Evolutionary conservation across 208 protist genomes (phyloP).

Genomic region (Trichomonas tenax): DNA sequence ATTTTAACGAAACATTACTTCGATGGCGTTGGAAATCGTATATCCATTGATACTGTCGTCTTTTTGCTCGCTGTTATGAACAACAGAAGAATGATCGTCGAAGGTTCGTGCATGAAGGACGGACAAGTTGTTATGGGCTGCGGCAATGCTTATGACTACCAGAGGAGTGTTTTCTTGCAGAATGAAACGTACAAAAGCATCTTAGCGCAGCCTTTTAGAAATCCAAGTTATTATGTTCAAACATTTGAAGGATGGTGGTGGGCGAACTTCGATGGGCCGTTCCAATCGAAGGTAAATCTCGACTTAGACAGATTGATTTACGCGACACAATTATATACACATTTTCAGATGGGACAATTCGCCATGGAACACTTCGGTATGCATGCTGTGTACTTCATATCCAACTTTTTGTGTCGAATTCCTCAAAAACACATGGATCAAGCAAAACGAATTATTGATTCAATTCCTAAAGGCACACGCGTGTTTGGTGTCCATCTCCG

Average conservation of each 20-base stretch:
- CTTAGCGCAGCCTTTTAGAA: background rate
- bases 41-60: background rate
- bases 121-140: background rate
- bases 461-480: background rate
- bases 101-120: background rate
- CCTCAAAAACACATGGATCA: background rate
- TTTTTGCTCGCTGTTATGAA: background rate
- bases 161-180: background rate
- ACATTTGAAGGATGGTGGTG: background rate
- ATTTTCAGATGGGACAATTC: background rate
- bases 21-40: conserved; percentile 9
- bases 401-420: background rate
- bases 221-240: background rate
- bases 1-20: background rate
- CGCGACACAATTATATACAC: background rate
- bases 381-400: background rate
- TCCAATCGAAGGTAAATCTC: background rate
- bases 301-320: background rate
- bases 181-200: background rate
- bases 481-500: background rate
- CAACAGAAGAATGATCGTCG: background rate
- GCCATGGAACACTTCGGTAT: background rate
- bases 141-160: background rate
- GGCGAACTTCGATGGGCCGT: background rate
- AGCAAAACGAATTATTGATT: background rate